A percentile compares a stretch with the other conserved stretches of the same genome.
Evolutionary conservation across 768 basidiomycete species (phyloP).

Genomic region (Lepiota brunneoincarnata): DNA sequence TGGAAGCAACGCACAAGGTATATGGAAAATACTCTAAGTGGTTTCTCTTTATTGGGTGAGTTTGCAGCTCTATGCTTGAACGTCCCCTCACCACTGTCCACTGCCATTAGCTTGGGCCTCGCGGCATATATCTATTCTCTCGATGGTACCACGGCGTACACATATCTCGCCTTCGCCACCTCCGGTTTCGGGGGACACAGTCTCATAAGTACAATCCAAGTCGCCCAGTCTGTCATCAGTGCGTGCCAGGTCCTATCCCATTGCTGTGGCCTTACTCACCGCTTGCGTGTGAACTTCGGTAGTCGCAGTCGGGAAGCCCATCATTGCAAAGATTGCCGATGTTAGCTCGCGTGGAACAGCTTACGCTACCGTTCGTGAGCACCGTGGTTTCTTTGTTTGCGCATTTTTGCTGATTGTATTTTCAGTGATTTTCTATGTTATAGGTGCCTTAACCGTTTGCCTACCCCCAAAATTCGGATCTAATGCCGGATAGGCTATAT

Average conservation of each 20-base stretch:
- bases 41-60: constrained; percentile 58
- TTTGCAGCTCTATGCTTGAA: constrained; percentile 6
- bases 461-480: neutral
- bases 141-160: constrained; percentile 66
- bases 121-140: constrained; percentile 79
- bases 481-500: constrained; percentile 36
- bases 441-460: constrained; percentile 31
- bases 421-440: constrained; percentile 55
- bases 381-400: neutral
- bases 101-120: constrained; percentile 47
- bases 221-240: constrained; percentile 56
- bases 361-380: constrained; percentile 55
- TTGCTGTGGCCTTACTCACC: neutral
- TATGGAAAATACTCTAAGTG: constrained; percentile 55
- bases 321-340: constrained; percentile 74
- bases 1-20: constrained; percentile 50
- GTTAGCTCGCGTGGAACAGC: constrained; percentile 65
- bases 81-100: neutral
- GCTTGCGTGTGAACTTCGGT: neutral
- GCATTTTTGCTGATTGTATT: neutral
- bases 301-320: constrained; percentile 56
- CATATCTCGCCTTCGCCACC: constrained; percentile 58
- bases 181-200: constrained; percentile 53
- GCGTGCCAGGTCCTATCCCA: constrained; percentile 14
- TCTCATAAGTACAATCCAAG: constrained; percentile 52